These are phyloP conservation scores for Ustilago hordei DNA, from an alignment of 1,284 basidiomycete species.

Conservation along the genomic window DNA sequence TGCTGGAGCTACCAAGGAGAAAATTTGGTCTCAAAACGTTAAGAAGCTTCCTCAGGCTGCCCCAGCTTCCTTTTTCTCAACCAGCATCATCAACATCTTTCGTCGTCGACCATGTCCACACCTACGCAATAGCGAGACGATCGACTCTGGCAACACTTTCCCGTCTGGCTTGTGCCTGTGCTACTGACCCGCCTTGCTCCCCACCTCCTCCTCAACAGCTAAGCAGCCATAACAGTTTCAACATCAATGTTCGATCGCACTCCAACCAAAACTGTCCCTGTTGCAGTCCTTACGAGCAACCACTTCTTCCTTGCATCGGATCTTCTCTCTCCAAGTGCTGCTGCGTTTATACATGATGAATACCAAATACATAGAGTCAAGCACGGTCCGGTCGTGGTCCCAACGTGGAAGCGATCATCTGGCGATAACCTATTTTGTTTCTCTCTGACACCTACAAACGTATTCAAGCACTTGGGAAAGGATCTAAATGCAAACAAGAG, in stretches of 20 bases:
- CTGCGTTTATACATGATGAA: slow-evolving; percentile 37
- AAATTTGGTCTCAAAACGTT: slow-evolving; percentile 4
- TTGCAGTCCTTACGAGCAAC: background rate
- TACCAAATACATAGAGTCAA: slow-evolving; percentile 58
- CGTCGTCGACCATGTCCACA: background rate
- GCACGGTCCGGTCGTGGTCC: slow-evolving; percentile 54
- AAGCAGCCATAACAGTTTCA: background rate
- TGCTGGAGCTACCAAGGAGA: slow-evolving; percentile 7
- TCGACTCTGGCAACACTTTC: background rate
- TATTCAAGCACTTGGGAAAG: background rate
- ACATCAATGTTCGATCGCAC: background rate
- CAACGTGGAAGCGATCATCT: slow-evolving; percentile 54
- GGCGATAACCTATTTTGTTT: slow-evolving; percentile 51
- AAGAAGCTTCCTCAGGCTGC: background rate
- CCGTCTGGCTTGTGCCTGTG: background rate
- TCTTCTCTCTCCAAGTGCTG: background rate
- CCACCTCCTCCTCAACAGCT: background rate
- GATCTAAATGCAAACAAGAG: background rate
- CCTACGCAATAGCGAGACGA: background rate
- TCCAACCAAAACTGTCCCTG: background rate
- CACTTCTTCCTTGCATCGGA: background rate
- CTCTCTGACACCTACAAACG: slow-evolving; percentile 24
- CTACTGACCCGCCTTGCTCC: background rate
- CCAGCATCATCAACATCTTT: slow-evolving; percentile 13
- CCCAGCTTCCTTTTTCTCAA: background rate